Evolutionary conservation across 2,329 filamentous ascomycete species (phyloP).

Genomic region (Neonectria coccinea): DNA sequence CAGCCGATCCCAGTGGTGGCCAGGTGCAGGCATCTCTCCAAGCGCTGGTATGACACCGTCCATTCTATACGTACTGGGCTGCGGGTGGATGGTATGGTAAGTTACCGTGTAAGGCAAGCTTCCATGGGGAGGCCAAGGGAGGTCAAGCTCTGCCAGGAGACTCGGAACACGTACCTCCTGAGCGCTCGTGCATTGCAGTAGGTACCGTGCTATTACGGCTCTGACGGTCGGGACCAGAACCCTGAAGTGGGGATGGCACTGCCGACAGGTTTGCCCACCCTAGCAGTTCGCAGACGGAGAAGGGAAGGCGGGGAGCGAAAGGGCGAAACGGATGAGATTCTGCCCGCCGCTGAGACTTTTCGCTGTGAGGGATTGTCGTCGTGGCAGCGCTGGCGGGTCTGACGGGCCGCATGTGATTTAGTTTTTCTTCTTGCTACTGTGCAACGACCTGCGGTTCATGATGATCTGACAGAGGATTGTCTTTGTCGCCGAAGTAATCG

Average conservation of each 20-base stretch:
- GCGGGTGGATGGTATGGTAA: slow-evolving; percentile 28
- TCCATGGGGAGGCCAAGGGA: slow-evolving; percentile 32
- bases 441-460: background rate
- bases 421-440: background rate
- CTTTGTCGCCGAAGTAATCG: background rate
- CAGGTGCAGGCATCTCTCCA: slow-evolving; percentile 14
- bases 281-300: slow-evolving; percentile 28
- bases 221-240: slow-evolving; percentile 38
- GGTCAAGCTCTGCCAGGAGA: slow-evolving; percentile 21
- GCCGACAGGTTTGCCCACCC: slow-evolving; percentile 25
- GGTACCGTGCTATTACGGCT: slow-evolving; percentile 20
- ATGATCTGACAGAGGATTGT: slow-evolving; percentile 12
- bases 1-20: slow-evolving; percentile 35
- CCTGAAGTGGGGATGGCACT: slow-evolving; percentile 34
- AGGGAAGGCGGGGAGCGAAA: slow-evolving; percentile 8
- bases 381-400: slow-evolving; percentile 18
- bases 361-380: slow-evolving; percentile 15
- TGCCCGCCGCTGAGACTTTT: slow-evolving; percentile 12
- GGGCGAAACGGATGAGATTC: background rate
- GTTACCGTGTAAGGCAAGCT: slow-evolving; percentile 11
- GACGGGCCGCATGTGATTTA: background rate
- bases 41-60: slow-evolving; percentile 5
- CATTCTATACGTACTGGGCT: background rate
- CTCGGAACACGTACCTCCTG: slow-evolving; percentile 14
- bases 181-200: slow-evolving; percentile 30